Percentiles rank a stretch among this genome's conserved stretches.
Conservation (phyloP, 192 early-diverging fungal genomes). For the Podila epigama region DNA sequence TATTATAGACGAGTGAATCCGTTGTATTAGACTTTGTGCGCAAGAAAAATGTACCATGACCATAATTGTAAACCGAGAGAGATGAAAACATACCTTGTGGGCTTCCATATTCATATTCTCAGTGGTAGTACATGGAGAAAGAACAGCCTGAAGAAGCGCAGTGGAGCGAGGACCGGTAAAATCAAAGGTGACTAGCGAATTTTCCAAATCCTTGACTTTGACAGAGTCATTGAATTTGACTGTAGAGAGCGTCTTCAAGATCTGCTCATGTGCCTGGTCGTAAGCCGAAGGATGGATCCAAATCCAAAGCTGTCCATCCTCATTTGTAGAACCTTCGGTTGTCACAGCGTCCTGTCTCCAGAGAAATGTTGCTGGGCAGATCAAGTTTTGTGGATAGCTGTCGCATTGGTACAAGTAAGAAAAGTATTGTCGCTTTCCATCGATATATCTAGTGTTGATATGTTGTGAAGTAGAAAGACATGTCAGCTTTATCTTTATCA, state of each 20-base stretch:
- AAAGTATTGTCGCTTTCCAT: constrained; percentile 66
- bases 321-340: not conserved
- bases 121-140: constrained; percentile 54
- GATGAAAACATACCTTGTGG: constrained; percentile 41
- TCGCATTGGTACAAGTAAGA: constrained; percentile 60
- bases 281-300: constrained; percentile 81
- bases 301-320: constrained; percentile 70
- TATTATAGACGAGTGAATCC: no score
- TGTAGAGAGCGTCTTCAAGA: constrained; percentile 37
- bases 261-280: constrained; percentile 44
- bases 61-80: no score
- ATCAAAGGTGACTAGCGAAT: constrained; percentile 78
- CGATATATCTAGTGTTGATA: constrained; percentile 56
- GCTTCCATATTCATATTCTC: constrained; percentile 26
- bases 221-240: constrained; percentile 6
- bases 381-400: constrained; percentile 63
- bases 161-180: constrained; percentile 88
- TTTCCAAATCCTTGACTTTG: constrained; percentile 55
- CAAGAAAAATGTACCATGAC: no score
- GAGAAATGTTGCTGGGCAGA: constrained; percentile 79
- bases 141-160: constrained; percentile 70
- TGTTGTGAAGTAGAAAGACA: not conserved
- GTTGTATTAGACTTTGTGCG: not conserved
- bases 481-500: not conserved
- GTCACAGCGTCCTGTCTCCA: constrained; percentile 65